phyloP scores from a whole-genome alignment of 2,329 filamentous ascomycete genomes.

The Spiromastix sp. region DNA sequence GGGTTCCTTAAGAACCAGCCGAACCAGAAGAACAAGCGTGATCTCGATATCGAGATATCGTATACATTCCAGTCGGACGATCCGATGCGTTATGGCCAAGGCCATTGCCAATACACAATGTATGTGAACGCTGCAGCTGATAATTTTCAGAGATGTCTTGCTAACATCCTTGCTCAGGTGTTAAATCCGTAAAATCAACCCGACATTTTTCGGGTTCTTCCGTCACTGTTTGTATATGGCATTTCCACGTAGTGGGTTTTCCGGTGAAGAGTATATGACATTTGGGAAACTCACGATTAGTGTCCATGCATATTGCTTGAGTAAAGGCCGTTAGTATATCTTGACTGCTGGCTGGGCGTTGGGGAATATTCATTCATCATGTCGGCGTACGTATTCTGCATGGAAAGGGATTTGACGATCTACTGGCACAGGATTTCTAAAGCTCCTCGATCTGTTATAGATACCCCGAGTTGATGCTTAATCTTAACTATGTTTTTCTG shows the following conservation, averaged over 20 bases:
- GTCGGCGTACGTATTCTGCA: too few species aligned
- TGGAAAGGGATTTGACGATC: too few species aligned
- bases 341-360: too few species aligned
- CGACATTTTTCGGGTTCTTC: too few species aligned
- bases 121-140: conserved; percentile 16
- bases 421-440: conserved; percentile 27
- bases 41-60: conserved; percentile 80
- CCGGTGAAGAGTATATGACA: too few species aligned
- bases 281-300: too few species aligned
- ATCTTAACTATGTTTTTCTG: conserved; percentile 13
- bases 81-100: conserved; percentile 55
- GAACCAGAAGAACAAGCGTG: conserved; percentile 87
- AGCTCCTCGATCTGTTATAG: conserved; percentile 40
- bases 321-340: too few species aligned
- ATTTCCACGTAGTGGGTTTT: too few species aligned
- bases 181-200: conserved; percentile 22
- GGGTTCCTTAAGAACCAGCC: conserved; percentile 73
- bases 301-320: too few species aligned
- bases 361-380: too few species aligned
- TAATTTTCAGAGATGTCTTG: conserved; percentile 5
- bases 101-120: conserved; percentile 69
- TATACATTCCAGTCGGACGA: conserved; percentile 76
- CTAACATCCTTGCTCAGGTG: conserved; percentile 21
- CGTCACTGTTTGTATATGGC: too few species aligned
- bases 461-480: conserved; percentile 42